These are phyloP conservation scores for Cylindrotheca closterium DNA, from an alignment of 108 stramenopile genomes.

Conservation along the genomic window DNA sequence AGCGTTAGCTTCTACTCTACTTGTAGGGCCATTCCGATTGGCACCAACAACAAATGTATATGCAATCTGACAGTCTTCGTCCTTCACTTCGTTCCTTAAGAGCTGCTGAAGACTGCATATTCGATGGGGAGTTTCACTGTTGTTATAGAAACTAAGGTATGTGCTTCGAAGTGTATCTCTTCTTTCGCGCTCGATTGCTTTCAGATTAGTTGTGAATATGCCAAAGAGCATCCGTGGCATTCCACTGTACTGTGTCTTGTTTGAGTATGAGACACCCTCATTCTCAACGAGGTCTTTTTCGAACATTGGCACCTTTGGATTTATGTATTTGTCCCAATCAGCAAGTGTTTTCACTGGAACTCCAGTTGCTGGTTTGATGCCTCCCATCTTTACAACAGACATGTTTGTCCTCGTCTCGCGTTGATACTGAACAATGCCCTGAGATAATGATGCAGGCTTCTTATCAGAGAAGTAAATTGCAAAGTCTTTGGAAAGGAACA, in stretches of 20 bases:
- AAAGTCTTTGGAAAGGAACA: no score
- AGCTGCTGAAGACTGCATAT: constrained; percentile 17
- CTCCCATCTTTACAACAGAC: no score
- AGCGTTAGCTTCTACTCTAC: constrained; percentile 12
- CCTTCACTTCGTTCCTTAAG: not conserved
- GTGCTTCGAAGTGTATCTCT: constrained; percentile 15
- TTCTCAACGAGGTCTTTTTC: no score
- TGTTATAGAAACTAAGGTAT: constrained; percentile 8
- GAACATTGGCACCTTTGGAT: no score
- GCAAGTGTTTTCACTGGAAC: no score
- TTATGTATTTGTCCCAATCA: no score
- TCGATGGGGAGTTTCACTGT: constrained; percentile 3
- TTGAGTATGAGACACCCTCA: not conserved
- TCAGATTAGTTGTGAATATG: constrained; percentile 7
- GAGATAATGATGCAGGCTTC: no score
- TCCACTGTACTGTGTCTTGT: not conserved
- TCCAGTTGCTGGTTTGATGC: no score
- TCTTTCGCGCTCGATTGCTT: constrained; percentile 7
- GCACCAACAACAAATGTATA: constrained; percentile 38
- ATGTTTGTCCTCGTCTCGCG: no score
- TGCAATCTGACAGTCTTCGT: constrained; percentile 26
- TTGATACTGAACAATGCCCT: no score
- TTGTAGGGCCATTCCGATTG: constrained; percentile 21
- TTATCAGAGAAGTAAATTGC: no score
- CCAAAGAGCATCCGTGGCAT: constrained; percentile 10